Evolutionary conservation across 176 grass and related monocot species (phyloP).

Genomic region (Triticum turgidum): DNA sequence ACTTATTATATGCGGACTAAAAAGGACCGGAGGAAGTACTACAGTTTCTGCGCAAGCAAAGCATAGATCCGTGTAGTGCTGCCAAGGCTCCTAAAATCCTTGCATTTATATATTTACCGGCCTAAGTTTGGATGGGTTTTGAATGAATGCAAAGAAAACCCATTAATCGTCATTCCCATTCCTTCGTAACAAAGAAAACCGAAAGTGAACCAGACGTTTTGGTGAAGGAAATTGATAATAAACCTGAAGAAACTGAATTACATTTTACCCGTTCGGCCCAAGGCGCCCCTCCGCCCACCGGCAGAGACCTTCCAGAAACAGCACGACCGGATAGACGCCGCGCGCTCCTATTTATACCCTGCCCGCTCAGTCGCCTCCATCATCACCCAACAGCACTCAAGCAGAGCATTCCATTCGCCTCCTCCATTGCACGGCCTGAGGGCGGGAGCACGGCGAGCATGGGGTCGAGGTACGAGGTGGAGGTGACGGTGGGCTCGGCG

Average conservation of each 20-base stretch:
- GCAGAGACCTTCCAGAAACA: not conserved
- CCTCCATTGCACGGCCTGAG: not conserved
- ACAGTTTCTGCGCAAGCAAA: no score
- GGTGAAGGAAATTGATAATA: not conserved
- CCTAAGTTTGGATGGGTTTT: not conserved
- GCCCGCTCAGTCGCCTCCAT: not conserved
- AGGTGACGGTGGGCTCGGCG: constrained; percentile 56
- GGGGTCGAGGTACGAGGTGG: constrained; percentile 60
- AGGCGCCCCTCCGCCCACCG: not conserved
- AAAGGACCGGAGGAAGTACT: no score
- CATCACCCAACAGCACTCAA: not conserved
- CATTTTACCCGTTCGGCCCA: not conserved
- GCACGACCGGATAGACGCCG: not conserved
- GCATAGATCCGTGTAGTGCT: not conserved
- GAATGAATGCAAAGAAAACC: not conserved
- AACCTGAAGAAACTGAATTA: not conserved
- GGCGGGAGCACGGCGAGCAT: constrained; percentile 3
- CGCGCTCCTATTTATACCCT: not conserved
- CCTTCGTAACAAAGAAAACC: not conserved
- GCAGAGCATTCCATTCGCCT: not conserved
- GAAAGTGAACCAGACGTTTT: not conserved
- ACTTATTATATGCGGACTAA: no score
- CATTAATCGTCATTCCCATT: not conserved
- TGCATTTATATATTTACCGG: not conserved
- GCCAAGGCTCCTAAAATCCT: not conserved